phyloP scores from a whole-genome alignment of 306 rosid species.

The Sophora flavescens region DNA sequence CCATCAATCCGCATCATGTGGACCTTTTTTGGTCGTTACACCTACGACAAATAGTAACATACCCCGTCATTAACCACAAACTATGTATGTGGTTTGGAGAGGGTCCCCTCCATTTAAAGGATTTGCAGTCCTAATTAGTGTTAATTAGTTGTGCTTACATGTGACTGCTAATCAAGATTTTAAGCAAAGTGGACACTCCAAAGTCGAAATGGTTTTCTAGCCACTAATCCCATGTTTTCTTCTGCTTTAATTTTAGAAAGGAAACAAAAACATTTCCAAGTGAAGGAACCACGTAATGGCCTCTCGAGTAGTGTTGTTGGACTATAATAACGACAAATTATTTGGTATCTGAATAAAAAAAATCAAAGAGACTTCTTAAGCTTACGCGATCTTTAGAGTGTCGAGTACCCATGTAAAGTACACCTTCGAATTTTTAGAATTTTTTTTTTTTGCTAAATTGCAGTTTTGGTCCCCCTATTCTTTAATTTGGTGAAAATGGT shows the following conservation, averaged over 20 bases:
- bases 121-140: constrained; percentile 17
- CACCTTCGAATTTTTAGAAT: background rate
- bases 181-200: constrained; percentile 24
- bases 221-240: constrained; percentile 51
- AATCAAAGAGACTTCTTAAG: background rate
- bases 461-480: no score
- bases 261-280: constrained; percentile 38
- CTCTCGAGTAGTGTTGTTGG: constrained; percentile 10
- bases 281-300: constrained; percentile 29
- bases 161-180: constrained; percentile 44
- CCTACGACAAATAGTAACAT: constrained; percentile 36
- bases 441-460: no score
- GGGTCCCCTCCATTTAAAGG: constrained; percentile 4
- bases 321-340: constrained; percentile 25
- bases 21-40: constrained; percentile 31
- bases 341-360: background rate
- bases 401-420: background rate
- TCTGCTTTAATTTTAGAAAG: constrained; percentile 49
- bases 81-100: constrained; percentile 44
- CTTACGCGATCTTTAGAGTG: constrained; percentile 15
- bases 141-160: constrained; percentile 53
- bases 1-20: constrained; percentile 19
- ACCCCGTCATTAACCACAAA: constrained; percentile 51
- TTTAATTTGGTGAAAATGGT: no score
- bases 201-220: constrained; percentile 32